A percentile compares a stretch with the other conserved stretches of the same genome.
Evolutionary conservation across 2,329 filamentous ascomycete species (phyloP).

Genomic region (Xenosphaeropsis pyriputrescens): DNA sequence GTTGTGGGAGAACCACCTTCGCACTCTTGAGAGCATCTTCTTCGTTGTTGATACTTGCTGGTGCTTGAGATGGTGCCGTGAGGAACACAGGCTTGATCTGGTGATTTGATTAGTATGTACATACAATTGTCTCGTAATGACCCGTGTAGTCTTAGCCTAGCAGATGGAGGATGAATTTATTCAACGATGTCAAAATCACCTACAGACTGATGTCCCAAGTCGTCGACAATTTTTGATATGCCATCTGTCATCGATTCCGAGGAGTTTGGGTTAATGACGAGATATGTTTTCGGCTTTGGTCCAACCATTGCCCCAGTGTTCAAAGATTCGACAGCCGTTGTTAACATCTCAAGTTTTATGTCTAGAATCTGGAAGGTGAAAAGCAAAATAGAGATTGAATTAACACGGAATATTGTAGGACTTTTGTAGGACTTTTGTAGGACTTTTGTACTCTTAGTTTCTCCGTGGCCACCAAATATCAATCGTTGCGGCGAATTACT

Average conservation of each 20-base stretch:
- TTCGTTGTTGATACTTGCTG: slow-evolving; percentile 72
- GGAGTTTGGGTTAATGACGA: slow-evolving; percentile 72
- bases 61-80: slow-evolving; percentile 52
- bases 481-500: too few relatives aligned
- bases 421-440: too few relatives aligned
- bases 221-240: slow-evolving; percentile 34
- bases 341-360: too few relatives aligned
- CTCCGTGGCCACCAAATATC: too few relatives aligned
- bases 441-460: too few relatives aligned
- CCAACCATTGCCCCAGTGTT: neutral
- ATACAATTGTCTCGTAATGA: too few relatives aligned
- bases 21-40: slow-evolving; percentile 32
- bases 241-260: slow-evolving; percentile 57
- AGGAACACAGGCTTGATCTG: slow-evolving; percentile 30
- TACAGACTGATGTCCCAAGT: slow-evolving; percentile 13
- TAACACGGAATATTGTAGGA: too few relatives aligned
- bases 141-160: too few relatives aligned
- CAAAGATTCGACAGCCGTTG: neutral
- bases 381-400: too few relatives aligned
- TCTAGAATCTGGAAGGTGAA: too few relatives aligned
- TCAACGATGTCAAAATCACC: neutral
- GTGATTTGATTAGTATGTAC: neutral
- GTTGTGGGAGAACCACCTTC: slow-evolving; percentile 40
- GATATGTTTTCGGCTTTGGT: slow-evolving; percentile 29
- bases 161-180: too few relatives aligned